Evolutionary conservation across 305 asterid genomes (phyloP), one percentile per base, ranked within the genome.

Genomic region (Fraxinus platypoda): DNA sequence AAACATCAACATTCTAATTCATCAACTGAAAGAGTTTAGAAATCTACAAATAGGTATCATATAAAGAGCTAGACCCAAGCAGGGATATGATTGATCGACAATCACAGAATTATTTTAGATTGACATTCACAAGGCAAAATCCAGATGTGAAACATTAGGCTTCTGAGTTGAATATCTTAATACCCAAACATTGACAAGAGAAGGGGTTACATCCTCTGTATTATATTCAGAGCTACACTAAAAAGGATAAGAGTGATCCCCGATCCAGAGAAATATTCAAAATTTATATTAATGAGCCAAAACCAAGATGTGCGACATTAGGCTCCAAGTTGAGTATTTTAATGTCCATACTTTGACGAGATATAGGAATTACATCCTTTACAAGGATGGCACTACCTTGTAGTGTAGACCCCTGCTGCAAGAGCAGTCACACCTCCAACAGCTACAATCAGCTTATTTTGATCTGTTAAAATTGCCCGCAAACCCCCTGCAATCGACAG

Each of bases 401-500:
- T 96, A 19, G 98, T 94, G 93, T 94, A 96, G 80, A 96, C 84
- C 38, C 99, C 98, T 33, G 98, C 98, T 4, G 99, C 98, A 83
- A 96, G 99, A 84, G 98, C 98, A 49, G 98, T 96, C 80, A 94
- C 87, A n/a, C 99, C 97, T 72, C 98, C 99, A 71, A 96, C 98
- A 82, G 94, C 95, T 68, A 96, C 98, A 87, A 94, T 93, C 84
- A 96, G 85, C 92, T 96, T 96, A 87, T 93, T 91, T 86, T 93
- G 97, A 86, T 94, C 98, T 0, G 98, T 96, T 78, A 96, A 90
- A 87, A 96, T 93, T 43, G 97, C 97, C 83, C 88, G 88, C 79
- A 94, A 83, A 52, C 98, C 99, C 82, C 98, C 99, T 96, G 86
- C 83, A 89, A 74, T 19, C 66, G 12, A 57, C 12, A 19, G 26